A percentile compares a stretch with the other conserved stretches of the same genome.
phyloP scores from a whole-genome alignment of 164 flowering plant genomes.

The Paratinospora sagittata region DNA sequence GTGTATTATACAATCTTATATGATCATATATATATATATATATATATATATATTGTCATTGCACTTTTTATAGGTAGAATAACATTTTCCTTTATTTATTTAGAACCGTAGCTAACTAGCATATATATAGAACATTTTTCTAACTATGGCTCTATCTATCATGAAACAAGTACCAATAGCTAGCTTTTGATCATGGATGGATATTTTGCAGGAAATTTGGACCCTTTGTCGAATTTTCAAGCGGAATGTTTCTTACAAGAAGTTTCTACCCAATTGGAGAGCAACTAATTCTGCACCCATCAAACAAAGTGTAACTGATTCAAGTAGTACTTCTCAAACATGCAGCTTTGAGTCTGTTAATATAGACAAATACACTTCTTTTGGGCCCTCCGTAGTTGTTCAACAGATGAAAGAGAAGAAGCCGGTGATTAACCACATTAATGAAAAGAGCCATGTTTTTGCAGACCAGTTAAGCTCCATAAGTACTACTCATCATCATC shows the following conservation, averaged over 20 bases:
- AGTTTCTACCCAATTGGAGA: slow-evolving; percentile 43
- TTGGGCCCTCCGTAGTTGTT: slow-evolving; percentile 8
- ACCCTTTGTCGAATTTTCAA: slow-evolving; percentile 86
- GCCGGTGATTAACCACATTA: slow-evolving; percentile 10
- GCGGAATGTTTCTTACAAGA: slow-evolving; percentile 39
- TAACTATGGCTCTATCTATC: background rate
- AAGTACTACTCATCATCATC: no score
- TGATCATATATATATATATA: no score
- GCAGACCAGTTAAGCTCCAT: slow-evolving; percentile 15
- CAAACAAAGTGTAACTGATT: slow-evolving; percentile 14
- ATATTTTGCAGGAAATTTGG: slow-evolving; percentile 86
- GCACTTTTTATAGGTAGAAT: background rate
- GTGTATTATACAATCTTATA: no score
- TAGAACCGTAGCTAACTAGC: no score
- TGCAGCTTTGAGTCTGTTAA: slow-evolving; percentile 37
- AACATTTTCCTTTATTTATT: background rate
- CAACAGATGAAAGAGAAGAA: slow-evolving; percentile 21
- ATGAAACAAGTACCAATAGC: background rate
- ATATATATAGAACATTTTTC: no score
- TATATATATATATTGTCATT: no score
- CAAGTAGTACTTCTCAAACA: slow-evolving; percentile 27
- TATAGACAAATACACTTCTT: slow-evolving; percentile 19
- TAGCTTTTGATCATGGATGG: background rate
- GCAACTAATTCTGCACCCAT: slow-evolving; percentile 10
- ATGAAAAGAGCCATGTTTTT: slow-evolving; percentile 14